phyloP scores from a whole-genome alignment of 2,329 filamentous ascomycete genomes.

The Xylariaceae sp. region DNA sequence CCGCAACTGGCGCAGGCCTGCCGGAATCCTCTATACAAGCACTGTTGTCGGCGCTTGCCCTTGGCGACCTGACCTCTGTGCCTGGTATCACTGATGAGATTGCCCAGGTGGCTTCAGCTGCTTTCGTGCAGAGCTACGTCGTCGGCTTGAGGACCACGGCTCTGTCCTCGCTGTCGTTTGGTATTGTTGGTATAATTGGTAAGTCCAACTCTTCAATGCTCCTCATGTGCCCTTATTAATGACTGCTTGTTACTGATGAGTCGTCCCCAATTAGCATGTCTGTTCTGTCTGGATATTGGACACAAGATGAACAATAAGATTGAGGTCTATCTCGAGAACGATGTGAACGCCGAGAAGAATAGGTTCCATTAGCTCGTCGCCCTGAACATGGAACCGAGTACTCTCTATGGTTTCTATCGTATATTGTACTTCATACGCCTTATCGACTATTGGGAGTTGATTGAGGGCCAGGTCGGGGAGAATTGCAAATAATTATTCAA shows the following conservation, averaged over 20 bases:
- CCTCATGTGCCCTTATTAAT: no score
- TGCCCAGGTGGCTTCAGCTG: background rate
- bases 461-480: no score
- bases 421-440: no score
- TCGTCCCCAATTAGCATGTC: background rate
- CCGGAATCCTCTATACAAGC: background rate
- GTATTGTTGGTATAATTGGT: background rate
- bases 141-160: background rate
- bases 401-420: no score
- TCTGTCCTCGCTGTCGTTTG: background rate
- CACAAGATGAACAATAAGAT: background rate
- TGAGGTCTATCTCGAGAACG: background rate
- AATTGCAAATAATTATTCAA: no score
- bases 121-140: background rate
- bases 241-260: no score
- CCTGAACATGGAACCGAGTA: no score
- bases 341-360: background rate
- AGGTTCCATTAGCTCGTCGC: background rate
- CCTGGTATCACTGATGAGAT: background rate
- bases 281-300: background rate
- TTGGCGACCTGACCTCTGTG: background rate
- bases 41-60: background rate
- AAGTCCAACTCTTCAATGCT: no score
- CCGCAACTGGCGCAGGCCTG: background rate
- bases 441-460: no score